phyloP scores from a whole-genome alignment of 805 yeast genomes.

The Nakazawaea siamensis region DNA sequence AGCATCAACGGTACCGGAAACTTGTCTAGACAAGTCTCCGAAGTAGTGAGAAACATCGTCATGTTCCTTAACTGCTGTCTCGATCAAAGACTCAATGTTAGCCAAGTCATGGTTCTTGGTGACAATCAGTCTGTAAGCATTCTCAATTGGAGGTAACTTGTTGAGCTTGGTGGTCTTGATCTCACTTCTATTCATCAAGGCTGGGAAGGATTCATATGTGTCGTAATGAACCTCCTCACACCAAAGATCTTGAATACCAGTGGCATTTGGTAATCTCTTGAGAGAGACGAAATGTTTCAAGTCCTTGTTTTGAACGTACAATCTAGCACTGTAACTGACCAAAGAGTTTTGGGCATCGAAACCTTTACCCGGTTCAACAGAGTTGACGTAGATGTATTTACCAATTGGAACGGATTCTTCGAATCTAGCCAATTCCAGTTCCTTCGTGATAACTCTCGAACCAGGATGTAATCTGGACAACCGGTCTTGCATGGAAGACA shows the following conservation, averaged over 20 bases:
- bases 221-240: conserved; percentile 80
- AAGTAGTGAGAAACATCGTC: conserved; percentile 40
- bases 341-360: conserved; percentile 36
- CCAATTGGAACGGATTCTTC: conserved; percentile 53
- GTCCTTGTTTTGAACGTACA: conserved; percentile 69
- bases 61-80: conserved; percentile 43
- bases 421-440: conserved; percentile 43
- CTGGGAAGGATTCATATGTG: conserved; percentile 73
- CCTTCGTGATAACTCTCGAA: conserved; percentile 56
- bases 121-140: conserved; percentile 62
- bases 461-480: conserved; percentile 73
- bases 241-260: conserved; percentile 72
- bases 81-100: conserved; percentile 55
- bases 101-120: conserved; percentile 66
- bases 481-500: conserved; percentile 74
- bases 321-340: conserved; percentile 53
- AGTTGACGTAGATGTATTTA: conserved; percentile 59
- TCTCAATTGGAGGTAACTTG: conserved; percentile 75
- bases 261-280: conserved; percentile 66
- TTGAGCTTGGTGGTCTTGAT: conserved; percentile 39
- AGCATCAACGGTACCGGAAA: conserved; percentile 83
- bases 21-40: conserved; percentile 58
- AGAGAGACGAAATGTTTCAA: conserved; percentile 61
- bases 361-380: conserved; percentile 63
- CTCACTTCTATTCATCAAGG: conserved; percentile 79